A percentile compares a stretch with the other conserved stretches of the same genome.
Conservation (phyloP, 2,329 filamentous ascomycete species). For the Metarhizium guizhouense region DNA sequence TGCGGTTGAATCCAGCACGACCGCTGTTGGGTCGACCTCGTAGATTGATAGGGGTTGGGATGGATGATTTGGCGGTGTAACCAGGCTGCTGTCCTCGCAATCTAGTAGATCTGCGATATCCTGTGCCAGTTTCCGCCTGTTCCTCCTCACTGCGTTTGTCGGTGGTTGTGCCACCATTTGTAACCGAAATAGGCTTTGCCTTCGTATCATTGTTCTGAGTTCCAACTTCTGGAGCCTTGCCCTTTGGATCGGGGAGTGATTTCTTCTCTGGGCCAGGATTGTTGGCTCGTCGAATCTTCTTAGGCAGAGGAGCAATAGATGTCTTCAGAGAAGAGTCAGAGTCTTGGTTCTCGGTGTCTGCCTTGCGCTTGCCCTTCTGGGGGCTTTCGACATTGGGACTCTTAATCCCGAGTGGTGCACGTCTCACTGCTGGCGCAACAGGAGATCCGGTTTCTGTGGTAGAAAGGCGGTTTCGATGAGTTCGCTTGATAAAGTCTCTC, state of each 20-base stretch:
- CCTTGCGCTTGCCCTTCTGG: constrained; percentile 23
- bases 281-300: constrained; percentile 14
- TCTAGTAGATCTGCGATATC: constrained; percentile 24
- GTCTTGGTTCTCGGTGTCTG: constrained; percentile 12
- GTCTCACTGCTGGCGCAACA: constrained; percentile 15
- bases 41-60: constrained; percentile 25
- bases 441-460: constrained; percentile 24
- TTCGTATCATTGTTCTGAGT: too few species aligned
- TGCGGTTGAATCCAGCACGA: constrained; percentile 15
- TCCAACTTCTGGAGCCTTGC: background rate
- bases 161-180: background rate
- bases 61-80: constrained; percentile 19
- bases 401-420: constrained; percentile 23
- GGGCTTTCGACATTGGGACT: constrained; percentile 27
- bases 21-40: constrained; percentile 14
- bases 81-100: constrained; percentile 16
- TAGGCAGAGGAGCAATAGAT: constrained; percentile 13
- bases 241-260: background rate
- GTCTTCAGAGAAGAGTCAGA: constrained; percentile 14
- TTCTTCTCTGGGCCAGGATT: constrained; percentile 6
- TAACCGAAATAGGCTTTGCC: background rate
- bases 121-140: constrained; percentile 10
- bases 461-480: constrained; percentile 18
- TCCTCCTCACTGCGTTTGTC: constrained; percentile 8
- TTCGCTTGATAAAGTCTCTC: constrained; percentile 26